phyloP scores from a whole-genome alignment of 2,329 filamentous ascomycete species.

The Hypoxylon sp. region DNA sequence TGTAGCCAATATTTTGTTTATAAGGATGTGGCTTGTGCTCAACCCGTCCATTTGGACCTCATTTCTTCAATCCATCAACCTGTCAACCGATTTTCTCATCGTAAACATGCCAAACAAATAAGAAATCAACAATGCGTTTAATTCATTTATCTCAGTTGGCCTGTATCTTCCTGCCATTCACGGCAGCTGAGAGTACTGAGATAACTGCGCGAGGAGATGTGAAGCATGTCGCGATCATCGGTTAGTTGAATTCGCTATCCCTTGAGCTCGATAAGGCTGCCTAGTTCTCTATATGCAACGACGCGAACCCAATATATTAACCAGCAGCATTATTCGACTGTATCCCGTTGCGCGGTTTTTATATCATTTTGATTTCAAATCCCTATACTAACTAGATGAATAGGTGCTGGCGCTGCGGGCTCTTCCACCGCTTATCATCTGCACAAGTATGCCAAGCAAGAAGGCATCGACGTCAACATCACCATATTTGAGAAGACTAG shows the following conservation, averaged over 20 bases:
- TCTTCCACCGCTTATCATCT: constrained; percentile 90
- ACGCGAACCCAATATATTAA: not conserved
- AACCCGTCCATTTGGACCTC: not conserved
- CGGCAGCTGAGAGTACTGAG: constrained; percentile 63
- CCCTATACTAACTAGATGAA: constrained; percentile 16
- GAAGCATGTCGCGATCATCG: constrained; percentile 74
- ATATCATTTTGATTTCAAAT: not conserved
- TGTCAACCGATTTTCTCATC: constrained; percentile 19
- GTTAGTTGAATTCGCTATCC: constrained; percentile 54
- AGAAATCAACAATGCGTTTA: constrained; percentile 30
- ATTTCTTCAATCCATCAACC: constrained; percentile 2
- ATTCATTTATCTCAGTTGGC: constrained; percentile 59
- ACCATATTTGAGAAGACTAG: constrained; percentile 87
- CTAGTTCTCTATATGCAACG: not conserved
- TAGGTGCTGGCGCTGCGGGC: constrained; percentile 91
- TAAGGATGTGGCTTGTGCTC: constrained; percentile 29
- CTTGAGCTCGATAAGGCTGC: not conserved
- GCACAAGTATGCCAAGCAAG: constrained; percentile 75
- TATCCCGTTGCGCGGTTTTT: not conserved
- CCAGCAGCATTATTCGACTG: too few relatives aligned
- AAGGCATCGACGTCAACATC: constrained; percentile 77
- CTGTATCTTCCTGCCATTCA: constrained; percentile 69
- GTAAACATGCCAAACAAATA: constrained; percentile 24
- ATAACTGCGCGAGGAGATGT: constrained; percentile 62
- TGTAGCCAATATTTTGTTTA: not conserved